Evolutionary conservation across 805 yeast genomes (phyloP).

Genomic region (Ogataea pignaliae): DNA sequence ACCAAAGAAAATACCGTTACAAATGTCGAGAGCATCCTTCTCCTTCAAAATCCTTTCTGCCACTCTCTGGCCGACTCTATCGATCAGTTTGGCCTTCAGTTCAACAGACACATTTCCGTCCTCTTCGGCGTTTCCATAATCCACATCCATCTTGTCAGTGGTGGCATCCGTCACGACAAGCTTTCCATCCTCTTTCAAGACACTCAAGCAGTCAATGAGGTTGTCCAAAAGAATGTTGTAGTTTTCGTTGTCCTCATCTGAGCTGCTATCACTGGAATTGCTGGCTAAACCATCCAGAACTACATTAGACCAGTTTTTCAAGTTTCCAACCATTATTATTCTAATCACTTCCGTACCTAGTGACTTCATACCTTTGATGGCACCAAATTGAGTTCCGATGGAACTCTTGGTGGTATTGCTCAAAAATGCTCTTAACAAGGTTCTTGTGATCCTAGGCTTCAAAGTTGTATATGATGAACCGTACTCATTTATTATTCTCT

Average conservation of each 20-base stretch:
- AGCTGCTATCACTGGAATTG: too few species aligned
- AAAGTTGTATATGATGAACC: constrained; percentile 84
- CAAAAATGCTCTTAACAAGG: constrained; percentile 83
- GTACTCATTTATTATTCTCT: constrained; percentile 71
- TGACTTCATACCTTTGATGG: constrained; percentile 77
- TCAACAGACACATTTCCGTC: constrained; percentile 30
- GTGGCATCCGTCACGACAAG: constrained; percentile 14
- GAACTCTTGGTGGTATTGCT: constrained; percentile 67
- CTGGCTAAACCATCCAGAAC: constrained; percentile 36
- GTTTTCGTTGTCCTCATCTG: constrained; percentile 14
- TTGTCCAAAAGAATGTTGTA: constrained; percentile 37
- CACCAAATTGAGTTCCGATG: constrained; percentile 88
- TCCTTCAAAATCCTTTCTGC: constrained; percentile 45
- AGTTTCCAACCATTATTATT: constrained; percentile 77
- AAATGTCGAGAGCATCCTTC: constrained; percentile 45
- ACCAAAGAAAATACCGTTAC: constrained; percentile 70
- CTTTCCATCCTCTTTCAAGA: constrained; percentile 36
- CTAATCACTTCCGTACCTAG: constrained; percentile 87
- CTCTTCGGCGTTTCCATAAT: constrained; percentile 28
- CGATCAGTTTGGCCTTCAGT: constrained; percentile 38
- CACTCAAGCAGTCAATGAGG: constrained; percentile 51
- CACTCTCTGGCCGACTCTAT: constrained; percentile 59
- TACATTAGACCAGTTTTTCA: constrained; percentile 71
- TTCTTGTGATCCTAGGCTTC: constrained; percentile 90
- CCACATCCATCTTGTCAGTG: constrained; percentile 34